Base-by-base conservation (phyloP, 148 eudicot species). In the Fagopyrum homotropicum region DNA sequence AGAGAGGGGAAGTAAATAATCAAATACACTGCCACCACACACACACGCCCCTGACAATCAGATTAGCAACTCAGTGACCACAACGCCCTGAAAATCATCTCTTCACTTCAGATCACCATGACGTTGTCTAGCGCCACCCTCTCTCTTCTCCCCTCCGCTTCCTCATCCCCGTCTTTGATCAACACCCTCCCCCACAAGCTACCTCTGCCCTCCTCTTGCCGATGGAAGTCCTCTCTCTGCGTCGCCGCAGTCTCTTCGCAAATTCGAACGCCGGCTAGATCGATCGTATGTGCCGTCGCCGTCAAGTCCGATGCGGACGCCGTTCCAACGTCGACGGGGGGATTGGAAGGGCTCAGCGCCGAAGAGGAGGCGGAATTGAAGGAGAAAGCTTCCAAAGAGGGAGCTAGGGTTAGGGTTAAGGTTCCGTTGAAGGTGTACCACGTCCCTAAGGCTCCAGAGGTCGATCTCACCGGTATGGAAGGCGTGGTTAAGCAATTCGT, bases 401-500 rank as follows among this genome's bases (percentile, higher is more conserved):
- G 96, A 51, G 79, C 96, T 48, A 85, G 79, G 82, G 86, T 91
- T 80, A 83, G 85, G 84, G 88, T 91, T 72, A 89, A 26, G 72
- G 86, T 71, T 52, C 87, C 89, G 2, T 52, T 91, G 76, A 91
- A 84, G 79, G 87, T 91, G 57, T 83, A 87, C 78, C 96, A 91
- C 47, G 83, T 91, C 54, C 87, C 91, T 29, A 82, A 74, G 52
- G 83, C 81, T 44, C 81, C 91, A 0, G 93, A 89, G 78, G 16
- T 85, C 0, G 91, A 88, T 7, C 59, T 92, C 59, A 81, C 76
- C 7, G 90, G 93, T 1, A 83, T 74, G 77, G 85, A 82, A 59
- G 97, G 95, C 9, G 77, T 26, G 8, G 6, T 90, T 64, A 90
- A 87, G 80, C 87, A 88, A 75, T 88, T 81, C 56, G 90, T 92